A percentile compares a stretch with the other conserved stretches of the same genome.
phyloP scores from a whole-genome alignment of 441 rosid species.

The Omphalea diandra region DNA sequence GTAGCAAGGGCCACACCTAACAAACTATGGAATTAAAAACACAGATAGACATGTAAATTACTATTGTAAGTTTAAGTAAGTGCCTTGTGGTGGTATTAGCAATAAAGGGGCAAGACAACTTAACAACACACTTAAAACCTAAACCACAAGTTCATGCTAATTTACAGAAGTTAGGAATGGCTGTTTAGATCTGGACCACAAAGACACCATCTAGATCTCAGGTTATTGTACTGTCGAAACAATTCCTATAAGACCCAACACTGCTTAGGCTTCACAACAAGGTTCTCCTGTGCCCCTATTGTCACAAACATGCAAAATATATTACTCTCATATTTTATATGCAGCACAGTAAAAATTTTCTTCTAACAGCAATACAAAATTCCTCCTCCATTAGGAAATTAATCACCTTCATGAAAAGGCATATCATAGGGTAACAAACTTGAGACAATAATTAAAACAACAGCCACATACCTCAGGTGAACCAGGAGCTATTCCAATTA shows the following conservation, averaged over 20 bases:
- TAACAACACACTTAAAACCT: not conserved
- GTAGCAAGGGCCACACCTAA: not conserved
- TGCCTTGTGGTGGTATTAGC: not conserved
- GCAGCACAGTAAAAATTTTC: not conserved
- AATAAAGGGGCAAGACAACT: not conserved
- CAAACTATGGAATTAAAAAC: not conserved
- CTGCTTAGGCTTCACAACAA: not conserved
- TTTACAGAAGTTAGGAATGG: not conserved
- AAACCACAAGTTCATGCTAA: not conserved
- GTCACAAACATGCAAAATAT: not conserved
- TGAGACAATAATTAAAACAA: not conserved
- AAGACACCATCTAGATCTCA: not conserved
- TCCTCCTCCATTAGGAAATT: not conserved
- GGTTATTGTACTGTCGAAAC: not conserved
- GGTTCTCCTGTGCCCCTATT: not conserved
- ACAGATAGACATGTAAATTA: slow-evolving; percentile 2
- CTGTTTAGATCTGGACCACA: not conserved
- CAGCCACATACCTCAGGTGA: slow-evolving; percentile 78
- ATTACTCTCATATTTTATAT: not conserved
- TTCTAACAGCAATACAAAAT: not conserved
- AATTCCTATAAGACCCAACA: not conserved
- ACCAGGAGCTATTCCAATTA: slow-evolving; percentile 99
- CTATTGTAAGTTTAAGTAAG: not conserved
- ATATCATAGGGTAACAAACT: not conserved
- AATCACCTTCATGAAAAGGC: not conserved